A percentile compares a stretch with the other conserved stretches of the same genome.
Evolutionary conservation across 140 eudicot genomes (phyloP).

Genomic region (Stevia rebaudiana): DNA sequence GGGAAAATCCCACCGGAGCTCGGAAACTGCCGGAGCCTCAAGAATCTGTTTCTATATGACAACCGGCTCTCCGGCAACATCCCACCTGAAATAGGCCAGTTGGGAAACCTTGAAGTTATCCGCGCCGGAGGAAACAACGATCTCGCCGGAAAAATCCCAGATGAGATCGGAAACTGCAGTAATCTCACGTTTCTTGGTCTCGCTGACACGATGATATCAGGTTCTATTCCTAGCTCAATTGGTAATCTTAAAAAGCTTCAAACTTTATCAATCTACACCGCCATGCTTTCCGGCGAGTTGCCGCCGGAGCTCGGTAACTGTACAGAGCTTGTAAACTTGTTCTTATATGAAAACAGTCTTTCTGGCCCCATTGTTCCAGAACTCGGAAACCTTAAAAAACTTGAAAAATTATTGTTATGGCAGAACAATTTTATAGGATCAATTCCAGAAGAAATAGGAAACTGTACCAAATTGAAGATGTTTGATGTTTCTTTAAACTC

Average conservation of each 20-base stretch:
- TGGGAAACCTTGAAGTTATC: slow-evolving; percentile 43
- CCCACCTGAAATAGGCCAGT: slow-evolving; percentile 47
- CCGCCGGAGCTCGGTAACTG: slow-evolving; percentile 71
- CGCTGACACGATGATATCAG: slow-evolving; percentile 63
- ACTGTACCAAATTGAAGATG: slow-evolving; percentile 46
- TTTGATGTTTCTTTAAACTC: slow-evolving; percentile 65
- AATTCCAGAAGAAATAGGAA: slow-evolving; percentile 73
- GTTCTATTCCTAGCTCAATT: slow-evolving; percentile 52
- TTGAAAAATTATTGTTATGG: slow-evolving; percentile 63
- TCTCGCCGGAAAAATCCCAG: slow-evolving; percentile 58
- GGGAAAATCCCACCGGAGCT: slow-evolving; percentile 65
- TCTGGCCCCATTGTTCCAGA: slow-evolving; percentile 55
- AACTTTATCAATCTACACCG: slow-evolving; percentile 62
- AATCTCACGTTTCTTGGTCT: slow-evolving; percentile 55
- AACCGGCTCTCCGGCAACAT: slow-evolving; percentile 50
- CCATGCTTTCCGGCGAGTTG: slow-evolving; percentile 66
- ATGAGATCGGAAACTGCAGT: slow-evolving; percentile 52
- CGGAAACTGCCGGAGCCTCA: slow-evolving; percentile 39
- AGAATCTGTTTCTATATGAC: slow-evolving; percentile 45
- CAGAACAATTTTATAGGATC: slow-evolving; percentile 53
- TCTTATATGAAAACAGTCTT: slow-evolving; percentile 58
- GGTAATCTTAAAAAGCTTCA: slow-evolving; percentile 57
- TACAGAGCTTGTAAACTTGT: slow-evolving; percentile 54
- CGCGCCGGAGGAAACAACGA: slow-evolving; percentile 80
- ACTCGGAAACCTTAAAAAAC: slow-evolving; percentile 53